Evolutionary conservation across 148 eudicot species (phyloP).

Genomic region (Dianthus caryophyllus): DNA sequence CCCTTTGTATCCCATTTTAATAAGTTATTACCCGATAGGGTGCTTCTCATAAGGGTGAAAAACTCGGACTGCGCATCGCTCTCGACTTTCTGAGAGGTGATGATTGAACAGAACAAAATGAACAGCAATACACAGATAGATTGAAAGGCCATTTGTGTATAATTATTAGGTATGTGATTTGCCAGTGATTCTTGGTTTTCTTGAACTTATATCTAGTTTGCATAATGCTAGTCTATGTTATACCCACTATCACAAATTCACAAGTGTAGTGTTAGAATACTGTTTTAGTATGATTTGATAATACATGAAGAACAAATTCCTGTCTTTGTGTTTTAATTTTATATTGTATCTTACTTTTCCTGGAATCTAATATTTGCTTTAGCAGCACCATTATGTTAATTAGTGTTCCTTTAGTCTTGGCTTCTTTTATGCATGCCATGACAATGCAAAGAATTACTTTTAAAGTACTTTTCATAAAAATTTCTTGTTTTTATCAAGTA

Average conservation of each 20-base stretch:
- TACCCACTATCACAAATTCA: conserved; percentile 43
- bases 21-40: conserved; percentile 45
- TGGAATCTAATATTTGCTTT: neutral
- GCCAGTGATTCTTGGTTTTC: neutral
- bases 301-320: neutral
- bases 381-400: neutral
- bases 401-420: neutral
- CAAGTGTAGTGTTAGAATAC: conserved; percentile 21
- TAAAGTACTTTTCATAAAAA: no score
- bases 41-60: conserved; percentile 52
- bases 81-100: conserved; percentile 21
- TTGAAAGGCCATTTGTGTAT: conserved; percentile 51
- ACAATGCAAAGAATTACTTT: no score
- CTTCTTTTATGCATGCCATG: neutral
- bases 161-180: conserved; percentile 1
- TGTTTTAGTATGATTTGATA: neutral
- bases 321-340: neutral
- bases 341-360: conserved; percentile 1
- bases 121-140: conserved; percentile 22
- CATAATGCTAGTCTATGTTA: conserved; percentile 48
- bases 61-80: conserved; percentile 43
- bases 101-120: conserved; percentile 27
- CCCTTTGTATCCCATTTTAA: conserved; percentile 37
- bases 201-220: conserved; percentile 4
- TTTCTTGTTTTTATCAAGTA: no score